Evolutionary conservation across 306 rosid genomes (phyloP).

Genomic region (Prunus padus): DNA sequence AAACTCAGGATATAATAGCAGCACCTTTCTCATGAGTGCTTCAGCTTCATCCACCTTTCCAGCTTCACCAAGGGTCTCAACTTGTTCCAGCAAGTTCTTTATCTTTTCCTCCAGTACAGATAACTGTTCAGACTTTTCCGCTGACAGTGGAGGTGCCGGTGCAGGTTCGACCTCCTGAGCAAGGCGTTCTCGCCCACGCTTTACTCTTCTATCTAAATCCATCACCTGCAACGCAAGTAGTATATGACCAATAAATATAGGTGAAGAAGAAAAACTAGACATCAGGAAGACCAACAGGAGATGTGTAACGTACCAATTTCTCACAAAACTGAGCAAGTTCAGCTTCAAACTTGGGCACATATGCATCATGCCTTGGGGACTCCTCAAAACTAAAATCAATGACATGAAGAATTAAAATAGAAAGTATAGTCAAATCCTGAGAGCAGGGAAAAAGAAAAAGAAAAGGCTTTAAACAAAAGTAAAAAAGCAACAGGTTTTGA

Average conservation of each 20-base stretch:
- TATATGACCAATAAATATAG: background rate
- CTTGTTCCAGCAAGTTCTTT: slow-evolving; percentile 95
- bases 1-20: slow-evolving; percentile 23
- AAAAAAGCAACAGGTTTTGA: background rate
- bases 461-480: background rate
- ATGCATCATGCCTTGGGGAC: slow-evolving; percentile 86
- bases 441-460: background rate
- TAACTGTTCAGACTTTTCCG: slow-evolving; percentile 82
- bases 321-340: slow-evolving; percentile 95
- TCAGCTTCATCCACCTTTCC: slow-evolving; percentile 99
- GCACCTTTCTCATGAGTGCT: slow-evolving; percentile 97
- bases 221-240: slow-evolving; percentile 54
- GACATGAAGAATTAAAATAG: slow-evolving; percentile 21
- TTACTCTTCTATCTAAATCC: slow-evolving; percentile 97
- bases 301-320: slow-evolving; percentile 63
- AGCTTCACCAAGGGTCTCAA: slow-evolving; percentile 95
- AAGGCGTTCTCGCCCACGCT: slow-evolving; percentile 95
- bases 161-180: slow-evolving; percentile 96
- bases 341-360: slow-evolving; percentile 84
- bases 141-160: slow-evolving; percentile 76
- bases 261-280: background rate
- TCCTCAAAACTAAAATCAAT: slow-evolving; percentile 70
- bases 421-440: slow-evolving; percentile 2
- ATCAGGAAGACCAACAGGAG: slow-evolving; percentile 2
- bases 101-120: slow-evolving; percentile 92